These are phyloP conservation scores for Penicillium daleae DNA, from an alignment of 495 filamentous ascomycete species.

Conservation along the genomic window DNA sequence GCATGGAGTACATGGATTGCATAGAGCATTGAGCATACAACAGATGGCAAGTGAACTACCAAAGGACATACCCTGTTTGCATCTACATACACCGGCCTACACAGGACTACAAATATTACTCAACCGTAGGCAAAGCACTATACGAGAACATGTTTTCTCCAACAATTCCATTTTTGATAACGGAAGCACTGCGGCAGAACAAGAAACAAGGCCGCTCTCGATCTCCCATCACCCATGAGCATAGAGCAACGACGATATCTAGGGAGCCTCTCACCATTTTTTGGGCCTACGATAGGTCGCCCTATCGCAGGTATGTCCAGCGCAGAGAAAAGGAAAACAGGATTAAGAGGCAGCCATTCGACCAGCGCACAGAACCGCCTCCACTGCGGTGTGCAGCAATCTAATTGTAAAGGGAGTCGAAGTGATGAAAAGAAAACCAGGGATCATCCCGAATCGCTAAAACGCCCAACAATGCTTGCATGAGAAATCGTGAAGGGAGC, in stretches of 20 bases:
- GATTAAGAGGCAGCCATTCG: slow-evolving; percentile 56
- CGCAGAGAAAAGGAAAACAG: slow-evolving; percentile 29
- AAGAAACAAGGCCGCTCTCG: slow-evolving; percentile 10
- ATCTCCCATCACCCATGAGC: slow-evolving; percentile 9
- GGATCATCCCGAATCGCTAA: slow-evolving; percentile 47
- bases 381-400: slow-evolving; percentile 56
- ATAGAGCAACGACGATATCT: slow-evolving; percentile 23
- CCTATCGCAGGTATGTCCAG: slow-evolving; percentile 20
- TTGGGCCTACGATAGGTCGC: slow-evolving; percentile 29
- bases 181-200: slow-evolving; percentile 24
- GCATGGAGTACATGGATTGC: neutral
- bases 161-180: slow-evolving; percentile 24
- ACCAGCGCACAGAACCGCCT: slow-evolving; percentile 67
- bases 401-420: slow-evolving; percentile 47
- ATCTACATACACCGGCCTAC: neutral
- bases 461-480: slow-evolving; percentile 58
- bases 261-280: slow-evolving; percentile 28
- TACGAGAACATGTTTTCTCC: slow-evolving; percentile 6
- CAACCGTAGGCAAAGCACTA: neutral
- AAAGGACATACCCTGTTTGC: neutral
- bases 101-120: neutral
- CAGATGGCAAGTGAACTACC: neutral
- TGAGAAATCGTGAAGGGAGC: slow-evolving; percentile 40
- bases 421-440: slow-evolving; percentile 32
- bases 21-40: neutral